Percentiles rank a stretch among this genome's conserved stretches.
phyloP scores from a whole-genome alignment of 176 grass and related monocot genomes.

The Ensete glaucum region DNA sequence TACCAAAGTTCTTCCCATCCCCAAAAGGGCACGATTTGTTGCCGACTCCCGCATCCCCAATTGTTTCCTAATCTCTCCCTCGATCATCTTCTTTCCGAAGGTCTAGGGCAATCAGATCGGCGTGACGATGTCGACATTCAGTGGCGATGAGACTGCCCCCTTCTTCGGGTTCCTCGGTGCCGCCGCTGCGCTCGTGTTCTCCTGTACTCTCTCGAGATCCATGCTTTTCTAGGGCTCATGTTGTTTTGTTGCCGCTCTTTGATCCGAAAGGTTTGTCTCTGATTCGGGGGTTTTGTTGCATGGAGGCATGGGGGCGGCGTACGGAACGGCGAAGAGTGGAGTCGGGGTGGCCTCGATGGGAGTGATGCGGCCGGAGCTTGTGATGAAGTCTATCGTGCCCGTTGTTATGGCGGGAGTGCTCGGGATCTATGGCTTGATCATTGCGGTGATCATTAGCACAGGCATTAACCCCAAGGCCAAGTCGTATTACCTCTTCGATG shows the following conservation, averaged over 20 bases:
- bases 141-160: neutral
- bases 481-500: neutral
- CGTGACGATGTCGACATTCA: neutral
- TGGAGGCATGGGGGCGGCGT: conserved; percentile 1
- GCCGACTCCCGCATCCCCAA: neutral
- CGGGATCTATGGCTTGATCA: neutral
- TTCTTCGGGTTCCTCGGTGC: neutral
- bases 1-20: neutral
- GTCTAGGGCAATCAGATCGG: too few relatives aligned
- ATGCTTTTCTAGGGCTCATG: neutral
- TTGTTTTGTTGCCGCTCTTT: neutral
- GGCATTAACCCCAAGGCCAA: neutral
- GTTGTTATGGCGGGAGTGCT: conserved; percentile 2
- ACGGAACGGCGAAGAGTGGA: neutral
- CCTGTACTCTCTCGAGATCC: neutral
- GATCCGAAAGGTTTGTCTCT: neutral
- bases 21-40: neutral
- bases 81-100: neutral
- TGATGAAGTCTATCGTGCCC: neutral
- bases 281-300: neutral
- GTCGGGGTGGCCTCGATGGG: neutral
- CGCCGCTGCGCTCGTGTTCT: neutral
- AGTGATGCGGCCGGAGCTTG: neutral
- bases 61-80: neutral
- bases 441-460: neutral